These are phyloP conservation scores for Escallonia rubra DNA, from an alignment of 129 eudicot genomes.

Conservation along the genomic window DNA sequence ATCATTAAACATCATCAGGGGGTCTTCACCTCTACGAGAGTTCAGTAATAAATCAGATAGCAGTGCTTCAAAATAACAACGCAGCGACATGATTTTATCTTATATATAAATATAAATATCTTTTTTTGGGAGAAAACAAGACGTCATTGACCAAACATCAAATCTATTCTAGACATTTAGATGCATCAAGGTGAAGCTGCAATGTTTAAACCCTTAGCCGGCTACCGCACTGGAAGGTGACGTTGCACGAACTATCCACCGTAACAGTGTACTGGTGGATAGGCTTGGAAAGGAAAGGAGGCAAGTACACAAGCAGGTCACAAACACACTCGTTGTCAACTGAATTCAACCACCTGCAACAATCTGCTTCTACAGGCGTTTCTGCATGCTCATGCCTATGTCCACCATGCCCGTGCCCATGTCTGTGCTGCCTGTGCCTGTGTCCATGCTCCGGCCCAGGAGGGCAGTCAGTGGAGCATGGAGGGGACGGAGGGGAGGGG, in stretches of 20 bases:
- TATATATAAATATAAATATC: too few relatives aligned
- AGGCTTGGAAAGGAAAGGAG: conserved; percentile 69
- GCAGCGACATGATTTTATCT: too few relatives aligned
- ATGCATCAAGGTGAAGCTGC: conserved; percentile 16
- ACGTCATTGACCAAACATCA: too few relatives aligned
- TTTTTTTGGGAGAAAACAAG: too few relatives aligned
- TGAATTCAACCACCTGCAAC: conserved; percentile 73
- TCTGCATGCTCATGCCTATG: conserved; percentile 18
- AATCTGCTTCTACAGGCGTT: conserved; percentile 43
- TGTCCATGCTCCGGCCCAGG: conserved; percentile 19
- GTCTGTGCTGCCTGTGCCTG: conserved; percentile 21
- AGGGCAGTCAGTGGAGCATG: background rate
- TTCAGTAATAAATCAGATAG: background rate
- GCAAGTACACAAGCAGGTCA: conserved; percentile 62
- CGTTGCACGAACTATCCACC: conserved; percentile 47
- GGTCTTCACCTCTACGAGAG: too few relatives aligned
- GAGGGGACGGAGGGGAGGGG: conserved; percentile 35
- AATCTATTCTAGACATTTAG: conserved; percentile 1
- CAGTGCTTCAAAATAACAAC: background rate
- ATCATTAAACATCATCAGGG: too few relatives aligned
- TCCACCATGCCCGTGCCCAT: conserved; percentile 23
- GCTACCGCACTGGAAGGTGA: conserved; percentile 59
- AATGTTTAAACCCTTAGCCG: conserved; percentile 26
- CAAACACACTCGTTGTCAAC: conserved; percentile 73
- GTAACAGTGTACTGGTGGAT: conserved; percentile 48